Percentiles rank a stretch among this genome's conserved stretches.
phyloP scores from a whole-genome alignment of 345 rosid genomes.

The Brassica incana region DNA sequence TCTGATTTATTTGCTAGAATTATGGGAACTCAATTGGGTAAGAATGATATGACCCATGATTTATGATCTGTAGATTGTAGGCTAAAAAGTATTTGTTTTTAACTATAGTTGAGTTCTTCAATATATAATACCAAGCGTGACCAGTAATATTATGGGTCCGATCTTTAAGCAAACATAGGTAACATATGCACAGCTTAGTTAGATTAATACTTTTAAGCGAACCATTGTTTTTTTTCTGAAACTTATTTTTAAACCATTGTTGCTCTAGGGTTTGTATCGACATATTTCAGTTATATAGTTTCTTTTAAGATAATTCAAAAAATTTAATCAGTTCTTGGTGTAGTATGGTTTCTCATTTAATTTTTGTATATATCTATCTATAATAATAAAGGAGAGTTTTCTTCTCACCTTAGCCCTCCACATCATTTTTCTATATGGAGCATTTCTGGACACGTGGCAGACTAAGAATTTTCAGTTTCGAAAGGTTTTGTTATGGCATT shows the following conservation, averaged over 20 bases:
- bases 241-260: neutral
- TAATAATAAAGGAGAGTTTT: too few species aligned
- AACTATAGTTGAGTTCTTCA: neutral
- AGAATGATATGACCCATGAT: constrained; percentile 28
- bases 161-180: neutral
- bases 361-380: too few species aligned
- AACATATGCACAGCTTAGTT: neutral
- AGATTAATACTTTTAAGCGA: neutral
- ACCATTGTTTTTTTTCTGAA: too few species aligned
- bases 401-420: too few species aligned
- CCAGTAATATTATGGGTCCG: constrained; percentile 1
- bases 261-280: neutral
- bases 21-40: neutral
- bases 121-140: constrained; percentile 11
- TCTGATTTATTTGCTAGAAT: constrained; percentile 8
- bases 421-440: too few species aligned
- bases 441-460: too few species aligned
- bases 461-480: too few species aligned
- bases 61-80: constrained; percentile 19
- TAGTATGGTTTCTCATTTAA: neutral
- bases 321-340: neutral
- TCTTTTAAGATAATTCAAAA: neutral
- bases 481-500: too few species aligned
- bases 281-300: neutral
- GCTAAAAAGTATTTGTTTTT: constrained; percentile 19